A percentile compares a stretch with the other conserved stretches of the same genome.
phyloP scores from a whole-genome alignment of 2,329 filamentous ascomycete species.

The Trichoderma sp. region DNA sequence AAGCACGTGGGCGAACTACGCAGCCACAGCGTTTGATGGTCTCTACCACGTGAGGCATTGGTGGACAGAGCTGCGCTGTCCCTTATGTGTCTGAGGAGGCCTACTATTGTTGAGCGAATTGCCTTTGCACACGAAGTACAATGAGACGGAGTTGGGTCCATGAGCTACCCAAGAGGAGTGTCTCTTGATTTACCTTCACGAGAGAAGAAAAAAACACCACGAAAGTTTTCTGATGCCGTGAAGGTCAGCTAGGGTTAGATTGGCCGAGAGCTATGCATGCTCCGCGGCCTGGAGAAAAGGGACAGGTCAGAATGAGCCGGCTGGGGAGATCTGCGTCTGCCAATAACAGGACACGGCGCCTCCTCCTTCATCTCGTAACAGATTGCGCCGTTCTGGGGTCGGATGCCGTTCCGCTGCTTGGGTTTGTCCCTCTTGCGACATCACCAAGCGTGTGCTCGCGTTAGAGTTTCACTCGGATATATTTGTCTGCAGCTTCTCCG shows the following conservation, averaged over 20 bases:
- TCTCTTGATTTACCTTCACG: neutral
- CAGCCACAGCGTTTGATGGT: neutral
- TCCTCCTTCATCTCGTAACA: constrained; percentile 19
- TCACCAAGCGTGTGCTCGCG: constrained; percentile 12
- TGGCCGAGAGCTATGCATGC: neutral
- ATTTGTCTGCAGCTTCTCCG: constrained; percentile 19
- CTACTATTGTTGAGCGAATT: neutral
- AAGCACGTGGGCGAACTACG: constrained; percentile 5
- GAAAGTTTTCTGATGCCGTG: neutral
- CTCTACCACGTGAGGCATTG: constrained; percentile 6
- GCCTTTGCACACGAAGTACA: neutral
- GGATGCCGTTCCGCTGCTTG: constrained; percentile 6
- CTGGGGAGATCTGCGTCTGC: constrained; percentile 1
- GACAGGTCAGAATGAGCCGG: constrained; percentile 2
- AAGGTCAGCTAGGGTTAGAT: constrained; percentile 1
- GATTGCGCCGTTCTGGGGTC: constrained; percentile 4
- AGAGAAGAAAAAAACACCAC: neutral
- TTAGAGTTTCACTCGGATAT: constrained; percentile 20
- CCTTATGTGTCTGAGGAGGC: constrained; percentile 1
- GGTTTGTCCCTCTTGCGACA: constrained; percentile 4
- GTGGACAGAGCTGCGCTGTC: neutral
- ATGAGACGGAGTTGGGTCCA: neutral
- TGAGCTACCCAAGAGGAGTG: neutral
- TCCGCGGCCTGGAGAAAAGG: constrained; percentile 1
- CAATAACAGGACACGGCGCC: neutral